These are phyloP conservation scores for Hydnomerulius pinastri DNA, from an alignment of 768 basidiomycete genomes.

Conservation along the genomic window DNA sequence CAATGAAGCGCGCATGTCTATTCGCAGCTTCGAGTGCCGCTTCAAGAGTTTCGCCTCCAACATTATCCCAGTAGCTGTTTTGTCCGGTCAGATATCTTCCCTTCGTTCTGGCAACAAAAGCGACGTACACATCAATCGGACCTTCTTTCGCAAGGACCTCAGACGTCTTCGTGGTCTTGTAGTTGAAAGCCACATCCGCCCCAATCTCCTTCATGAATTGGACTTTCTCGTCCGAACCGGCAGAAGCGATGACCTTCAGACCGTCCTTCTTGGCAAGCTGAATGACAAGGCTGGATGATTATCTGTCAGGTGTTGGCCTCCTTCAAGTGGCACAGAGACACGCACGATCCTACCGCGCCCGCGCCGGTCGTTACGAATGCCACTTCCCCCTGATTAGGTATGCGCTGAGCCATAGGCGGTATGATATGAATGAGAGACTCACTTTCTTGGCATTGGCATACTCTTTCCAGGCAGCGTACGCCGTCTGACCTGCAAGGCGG, in stretches of 20 bases:
- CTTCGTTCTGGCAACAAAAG: not conserved
- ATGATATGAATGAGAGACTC: constrained; percentile 4
- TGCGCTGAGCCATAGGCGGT: not conserved
- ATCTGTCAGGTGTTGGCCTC: constrained; percentile 9
- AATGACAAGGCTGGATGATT: constrained; percentile 41
- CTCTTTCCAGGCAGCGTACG: constrained; percentile 28
- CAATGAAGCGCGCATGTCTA: constrained; percentile 48
- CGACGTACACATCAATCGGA: constrained; percentile 50
- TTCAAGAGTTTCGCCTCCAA: constrained; percentile 62
- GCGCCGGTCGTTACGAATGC: constrained; percentile 49
- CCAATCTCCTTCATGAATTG: constrained; percentile 60
- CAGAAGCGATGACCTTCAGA: constrained; percentile 68
- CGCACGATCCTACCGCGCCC: constrained; percentile 63
- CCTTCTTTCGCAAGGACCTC: constrained; percentile 60
- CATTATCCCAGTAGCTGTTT: constrained; percentile 43
- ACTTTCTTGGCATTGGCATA: constrained; percentile 43
- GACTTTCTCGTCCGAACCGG: constrained; percentile 76
- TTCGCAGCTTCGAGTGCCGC: constrained; percentile 51
- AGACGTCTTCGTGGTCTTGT: constrained; percentile 57
- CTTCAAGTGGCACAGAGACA: constrained; percentile 1
- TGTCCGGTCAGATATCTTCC: not conserved
- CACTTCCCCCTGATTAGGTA: constrained; percentile 42
- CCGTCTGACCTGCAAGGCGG: constrained; percentile 26
- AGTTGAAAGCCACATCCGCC: constrained; percentile 72
- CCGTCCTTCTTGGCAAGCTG: constrained; percentile 55